A percentile compares a stretch with the other conserved stretches of the same genome.
phyloP scores from a whole-genome alignment of 116 monocot genomes.

The Posidonia oceanica region DNA sequence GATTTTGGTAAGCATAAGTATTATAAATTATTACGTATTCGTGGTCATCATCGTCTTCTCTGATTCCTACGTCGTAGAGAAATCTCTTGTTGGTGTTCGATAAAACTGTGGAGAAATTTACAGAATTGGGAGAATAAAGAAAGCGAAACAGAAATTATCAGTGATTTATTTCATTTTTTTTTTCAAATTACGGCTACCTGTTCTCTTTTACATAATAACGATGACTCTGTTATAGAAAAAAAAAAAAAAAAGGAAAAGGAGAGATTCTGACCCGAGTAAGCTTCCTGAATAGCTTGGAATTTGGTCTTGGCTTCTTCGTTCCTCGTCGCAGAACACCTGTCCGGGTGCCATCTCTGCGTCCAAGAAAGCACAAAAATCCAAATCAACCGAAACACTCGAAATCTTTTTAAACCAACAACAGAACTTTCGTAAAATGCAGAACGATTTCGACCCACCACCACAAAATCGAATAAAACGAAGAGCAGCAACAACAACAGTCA shows the following conservation, averaged over 20 bases:
- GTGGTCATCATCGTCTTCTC: constrained; percentile 50
- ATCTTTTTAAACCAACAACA: neutral
- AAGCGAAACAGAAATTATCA: neutral
- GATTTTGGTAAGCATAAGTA: no score
- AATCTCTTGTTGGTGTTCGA: constrained; percentile 85
- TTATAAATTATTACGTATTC: constrained; percentile 24
- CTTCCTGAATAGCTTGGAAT: constrained; percentile 75
- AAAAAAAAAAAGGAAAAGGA: neutral
- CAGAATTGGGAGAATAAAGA: neutral
- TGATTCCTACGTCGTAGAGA: constrained; percentile 71
- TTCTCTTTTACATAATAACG: no score
- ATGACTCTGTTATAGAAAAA: no score
- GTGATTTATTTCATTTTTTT: neutral
- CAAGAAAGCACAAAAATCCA: neutral
- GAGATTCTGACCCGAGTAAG: constrained; percentile 52
- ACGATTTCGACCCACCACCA: neutral
- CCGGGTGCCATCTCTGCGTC: constrained; percentile 88
- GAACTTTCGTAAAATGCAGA: neutral
- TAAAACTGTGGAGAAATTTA: constrained; percentile 35
- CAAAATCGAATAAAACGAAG: no score
- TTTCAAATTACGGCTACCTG: no score
- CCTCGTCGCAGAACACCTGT: constrained; percentile 45
- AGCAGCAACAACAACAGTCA: no score
- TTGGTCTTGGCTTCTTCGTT: constrained; percentile 62
- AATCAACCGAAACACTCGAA: neutral